Conservation (phyloP, 2,329 filamentous ascomycete genomes). For the Verticillium nubilum region DNA sequence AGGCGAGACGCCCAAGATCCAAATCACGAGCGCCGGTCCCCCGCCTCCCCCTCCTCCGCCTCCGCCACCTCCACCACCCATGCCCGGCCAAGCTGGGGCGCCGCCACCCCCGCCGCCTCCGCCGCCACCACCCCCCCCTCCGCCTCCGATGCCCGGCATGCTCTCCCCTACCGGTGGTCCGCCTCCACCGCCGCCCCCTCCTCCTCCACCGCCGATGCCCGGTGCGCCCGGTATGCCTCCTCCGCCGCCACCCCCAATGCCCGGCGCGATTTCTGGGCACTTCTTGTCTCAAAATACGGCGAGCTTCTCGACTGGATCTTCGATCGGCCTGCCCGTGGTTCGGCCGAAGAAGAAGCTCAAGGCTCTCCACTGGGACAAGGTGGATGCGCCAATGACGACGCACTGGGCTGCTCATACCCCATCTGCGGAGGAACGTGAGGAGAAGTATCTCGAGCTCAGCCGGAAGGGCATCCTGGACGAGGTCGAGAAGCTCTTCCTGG, state of each 20-base stretch:
- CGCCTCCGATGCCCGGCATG: slow-evolving; percentile 32
- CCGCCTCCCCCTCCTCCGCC: slow-evolving; percentile 32
- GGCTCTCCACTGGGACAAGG: slow-evolving; percentile 98
- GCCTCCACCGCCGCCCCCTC: slow-evolving; percentile 30
- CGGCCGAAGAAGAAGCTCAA: slow-evolving; percentile 99
- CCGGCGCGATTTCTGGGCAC: slow-evolving; percentile 66
- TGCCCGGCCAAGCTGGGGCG: slow-evolving; percentile 38
- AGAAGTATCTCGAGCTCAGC: slow-evolving; percentile 90
- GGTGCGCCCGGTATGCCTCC: slow-evolving; percentile 34
- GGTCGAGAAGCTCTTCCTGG: slow-evolving; percentile 95
- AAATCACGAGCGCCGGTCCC: slow-evolving; percentile 42
- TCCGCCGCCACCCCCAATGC: slow-evolving; percentile 59
- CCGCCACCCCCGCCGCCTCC: slow-evolving; percentile 46
- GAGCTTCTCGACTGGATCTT: slow-evolving; percentile 44
- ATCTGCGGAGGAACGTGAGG: slow-evolving; percentile 83
- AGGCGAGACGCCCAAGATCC: slow-evolving; percentile 51
- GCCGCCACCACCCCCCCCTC: slow-evolving; percentile 38
- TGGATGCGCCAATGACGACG: slow-evolving; percentile 84
- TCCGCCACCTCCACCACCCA: slow-evolving; percentile 40
- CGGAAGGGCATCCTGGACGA: slow-evolving; percentile 95
- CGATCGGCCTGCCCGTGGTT: slow-evolving; percentile 70
- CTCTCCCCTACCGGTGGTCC: slow-evolving; percentile 16
- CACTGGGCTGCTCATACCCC: slow-evolving; percentile 87
- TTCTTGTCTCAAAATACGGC: slow-evolving; percentile 64
- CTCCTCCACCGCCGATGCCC: slow-evolving; percentile 36